These are phyloP conservation scores for Xylaria palmicola DNA, from an alignment of 495 filamentous ascomycete species.

Conservation along the genomic window DNA sequence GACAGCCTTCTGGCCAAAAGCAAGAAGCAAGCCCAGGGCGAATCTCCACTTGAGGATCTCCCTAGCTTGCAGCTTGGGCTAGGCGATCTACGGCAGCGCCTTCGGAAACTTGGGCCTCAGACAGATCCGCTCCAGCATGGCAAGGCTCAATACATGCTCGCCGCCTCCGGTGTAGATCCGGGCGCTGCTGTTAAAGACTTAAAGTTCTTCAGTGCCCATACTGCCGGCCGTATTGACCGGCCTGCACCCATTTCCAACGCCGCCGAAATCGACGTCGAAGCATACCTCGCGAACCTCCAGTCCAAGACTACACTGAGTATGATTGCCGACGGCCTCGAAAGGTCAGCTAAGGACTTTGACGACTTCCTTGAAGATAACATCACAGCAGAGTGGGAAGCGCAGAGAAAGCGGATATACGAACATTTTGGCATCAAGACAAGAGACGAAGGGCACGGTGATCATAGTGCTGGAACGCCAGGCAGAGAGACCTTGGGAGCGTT, in stretches of 20 bases:
- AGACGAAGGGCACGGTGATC: conserved; percentile 46
- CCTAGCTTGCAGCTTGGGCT: conserved; percentile 78
- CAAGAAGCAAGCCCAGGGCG: conserved; percentile 58
- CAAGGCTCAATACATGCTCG: conserved; percentile 83
- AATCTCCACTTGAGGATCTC: conserved; percentile 54
- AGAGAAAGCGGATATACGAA: conserved; percentile 87
- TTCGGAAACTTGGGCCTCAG: conserved; percentile 69
- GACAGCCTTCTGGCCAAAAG: conserved; percentile 82
- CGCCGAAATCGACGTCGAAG: conserved; percentile 74
- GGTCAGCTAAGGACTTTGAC: conserved; percentile 88
- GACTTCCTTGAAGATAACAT: conserved; percentile 89
- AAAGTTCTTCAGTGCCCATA: conserved; percentile 51
- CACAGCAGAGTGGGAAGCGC: conserved; percentile 91
- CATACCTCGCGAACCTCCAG: conserved; percentile 78
- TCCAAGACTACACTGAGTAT: conserved; percentile 88
- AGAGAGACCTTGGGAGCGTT: conserved; percentile 50
- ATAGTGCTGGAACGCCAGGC: conserved; percentile 55
- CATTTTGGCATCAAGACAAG: conserved; percentile 86
- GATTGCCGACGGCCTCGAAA: conserved; percentile 82
- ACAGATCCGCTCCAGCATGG: conserved; percentile 51
- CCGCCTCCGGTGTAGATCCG: conserved; percentile 82
- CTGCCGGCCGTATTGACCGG: conserved; percentile 33
- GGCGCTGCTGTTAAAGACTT: conserved; percentile 76
- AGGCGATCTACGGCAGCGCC: conserved; percentile 80
- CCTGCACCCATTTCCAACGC: conserved; percentile 22